phyloP scores from a whole-genome alignment of 257 asterid species.

The Vinca minor region DNA sequence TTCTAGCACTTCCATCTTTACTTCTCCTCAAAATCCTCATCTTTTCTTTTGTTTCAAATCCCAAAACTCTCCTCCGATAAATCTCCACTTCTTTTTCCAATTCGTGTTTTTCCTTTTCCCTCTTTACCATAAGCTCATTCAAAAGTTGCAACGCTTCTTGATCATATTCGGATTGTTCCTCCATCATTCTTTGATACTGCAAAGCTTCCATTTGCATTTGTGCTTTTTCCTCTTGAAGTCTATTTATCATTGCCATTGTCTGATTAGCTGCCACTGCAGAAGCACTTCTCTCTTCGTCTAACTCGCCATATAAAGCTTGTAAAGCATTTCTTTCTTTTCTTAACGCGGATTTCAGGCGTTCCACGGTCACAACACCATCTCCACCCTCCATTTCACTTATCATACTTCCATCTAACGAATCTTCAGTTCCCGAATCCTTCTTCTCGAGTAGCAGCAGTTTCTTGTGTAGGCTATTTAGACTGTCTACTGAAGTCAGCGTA shows the following conservation, averaged over 20 bases:
- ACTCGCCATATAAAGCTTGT: conserved; percentile 59
- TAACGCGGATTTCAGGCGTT: conserved; percentile 51
- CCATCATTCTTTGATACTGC: conserved; percentile 99
- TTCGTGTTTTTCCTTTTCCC: conserved; percentile 88
- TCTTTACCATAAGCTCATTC: conserved; percentile 84
- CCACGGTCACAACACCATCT: conserved; percentile 55
- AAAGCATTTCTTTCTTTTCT: conserved; percentile 66
- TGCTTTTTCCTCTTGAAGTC: conserved; percentile 96
- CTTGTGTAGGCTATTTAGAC: conserved; percentile 53
- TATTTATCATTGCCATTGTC: conserved; percentile 94
- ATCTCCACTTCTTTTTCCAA: conserved; percentile 56
- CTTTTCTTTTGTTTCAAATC: conserved; percentile 59
- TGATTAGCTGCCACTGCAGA: conserved; percentile 95
- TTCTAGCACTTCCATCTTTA: conserved; percentile 45
- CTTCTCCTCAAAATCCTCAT: conserved; percentile 36
- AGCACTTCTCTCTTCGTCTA: conserved; percentile 92
- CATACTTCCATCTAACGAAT: conserved; percentile 80
- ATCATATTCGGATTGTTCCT: conserved; percentile 95
- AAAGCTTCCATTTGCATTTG: conserved; percentile 98
- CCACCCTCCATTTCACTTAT: conserved; percentile 66
- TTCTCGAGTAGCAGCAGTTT: conserved; percentile 53
- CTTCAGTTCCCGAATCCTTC: conserved; percentile 64
- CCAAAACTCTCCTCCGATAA: conserved; percentile 53
- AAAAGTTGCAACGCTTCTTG: conserved; percentile 94
- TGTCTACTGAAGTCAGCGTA: conserved; percentile 63